phyloP scores from a whole-genome alignment of 2,329 filamentous ascomycete species.

The Mycocentrospora acerina region DNA sequence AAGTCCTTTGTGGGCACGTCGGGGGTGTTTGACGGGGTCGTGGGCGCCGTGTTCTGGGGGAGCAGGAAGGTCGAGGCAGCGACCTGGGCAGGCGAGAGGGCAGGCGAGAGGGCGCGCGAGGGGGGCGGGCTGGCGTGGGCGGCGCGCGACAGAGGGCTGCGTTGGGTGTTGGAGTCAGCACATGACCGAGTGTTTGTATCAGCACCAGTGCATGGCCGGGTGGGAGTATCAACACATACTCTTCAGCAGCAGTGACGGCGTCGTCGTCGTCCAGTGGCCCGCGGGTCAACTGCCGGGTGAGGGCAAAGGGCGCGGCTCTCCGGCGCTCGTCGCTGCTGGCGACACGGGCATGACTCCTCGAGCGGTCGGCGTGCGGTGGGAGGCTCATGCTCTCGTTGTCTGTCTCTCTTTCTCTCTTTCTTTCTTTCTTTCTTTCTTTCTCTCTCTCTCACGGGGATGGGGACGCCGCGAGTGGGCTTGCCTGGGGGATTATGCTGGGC shows the following conservation, averaged over 20 bases:
- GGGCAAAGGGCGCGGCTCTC: conserved; percentile 48
- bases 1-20: conserved; percentile 6
- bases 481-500: too few relatives aligned
- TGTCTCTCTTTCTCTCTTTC: too few relatives aligned
- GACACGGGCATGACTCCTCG: conserved; percentile 28
- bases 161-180: background rate
- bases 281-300: conserved; percentile 70
- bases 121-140: conserved; percentile 1
- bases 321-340: conserved; percentile 36
- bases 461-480: too few relatives aligned
- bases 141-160: background rate
- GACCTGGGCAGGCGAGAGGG: conserved; percentile 25
- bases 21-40: conserved; percentile 9
- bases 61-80: conserved; percentile 24
- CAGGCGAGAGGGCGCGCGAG: conserved; percentile 2
- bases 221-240: conserved; percentile 55
- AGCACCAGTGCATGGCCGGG: conserved; percentile 28
- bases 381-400: conserved; percentile 11
- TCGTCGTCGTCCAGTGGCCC: conserved; percentile 67
- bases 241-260: conserved; percentile 49
- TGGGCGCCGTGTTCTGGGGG: conserved; percentile 35
- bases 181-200: too few relatives aligned
- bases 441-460: too few relatives aligned
- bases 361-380: conserved; percentile 3
- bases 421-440: too few relatives aligned